Conservation (phyloP, 2,329 filamentous ascomycete genomes). For the Xylariales sp. region DNA sequence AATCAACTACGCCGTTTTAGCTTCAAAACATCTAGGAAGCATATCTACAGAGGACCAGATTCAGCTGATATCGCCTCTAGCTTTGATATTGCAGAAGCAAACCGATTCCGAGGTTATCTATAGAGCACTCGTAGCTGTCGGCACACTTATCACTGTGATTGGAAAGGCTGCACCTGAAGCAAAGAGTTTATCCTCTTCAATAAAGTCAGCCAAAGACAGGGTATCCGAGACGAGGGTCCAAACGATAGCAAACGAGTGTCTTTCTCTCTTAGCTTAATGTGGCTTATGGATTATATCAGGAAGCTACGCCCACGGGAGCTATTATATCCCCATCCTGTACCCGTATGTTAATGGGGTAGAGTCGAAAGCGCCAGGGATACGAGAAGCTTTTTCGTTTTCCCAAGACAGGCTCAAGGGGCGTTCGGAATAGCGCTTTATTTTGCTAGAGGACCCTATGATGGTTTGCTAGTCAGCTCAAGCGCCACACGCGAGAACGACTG, state of each 20-base stretch:
- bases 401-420: too few relatives aligned
- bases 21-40: conserved; percentile 57
- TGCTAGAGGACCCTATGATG: background rate
- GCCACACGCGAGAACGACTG: background rate
- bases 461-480: background rate
- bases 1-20: conserved; percentile 85
- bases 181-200: conserved; percentile 57
- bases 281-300: background rate
- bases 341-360: background rate
- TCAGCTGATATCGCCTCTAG: conserved; percentile 70
- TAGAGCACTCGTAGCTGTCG: conserved; percentile 82
- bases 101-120: conserved; percentile 86
- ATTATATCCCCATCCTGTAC: background rate
- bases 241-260: conserved; percentile 60
- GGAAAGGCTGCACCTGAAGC: conserved; percentile 57
- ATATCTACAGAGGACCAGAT: conserved; percentile 55
- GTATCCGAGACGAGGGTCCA: conserved; percentile 61
- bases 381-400: background rate
- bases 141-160: conserved; percentile 77
- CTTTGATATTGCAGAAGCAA: conserved; percentile 71
- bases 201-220: conserved; percentile 58
- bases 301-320: background rate
- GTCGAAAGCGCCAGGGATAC: background rate
- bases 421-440: background rate
- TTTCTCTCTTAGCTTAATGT: conserved; percentile 51